Evolutionary conservation across 2,329 filamentous ascomycete species (phyloP), one percentile per base, ranked within the genome.

Genomic region (Botryosphaeria dothidea): DNA sequence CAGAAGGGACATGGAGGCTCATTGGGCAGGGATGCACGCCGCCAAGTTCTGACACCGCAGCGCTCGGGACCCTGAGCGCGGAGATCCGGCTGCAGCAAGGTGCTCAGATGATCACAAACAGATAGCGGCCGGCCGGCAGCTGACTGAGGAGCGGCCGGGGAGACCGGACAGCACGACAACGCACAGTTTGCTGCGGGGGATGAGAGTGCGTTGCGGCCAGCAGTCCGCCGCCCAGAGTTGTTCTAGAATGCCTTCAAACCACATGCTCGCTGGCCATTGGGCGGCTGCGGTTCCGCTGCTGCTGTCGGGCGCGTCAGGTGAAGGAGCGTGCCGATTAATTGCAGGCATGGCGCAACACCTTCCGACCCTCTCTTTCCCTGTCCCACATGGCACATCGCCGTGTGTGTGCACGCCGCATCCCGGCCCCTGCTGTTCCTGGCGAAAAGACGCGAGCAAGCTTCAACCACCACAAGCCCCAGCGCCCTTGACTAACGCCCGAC

Each of bases 61-160:
- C 49, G 19, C 29, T 23, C 27, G n/a, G 29, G 29, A 21, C 27
- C 49, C 49, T 52, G 49, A 27, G 23, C 23, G 46, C 25, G 46
- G 46, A 49, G 46, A 52, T 21, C 48, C 48, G 48, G 48, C 48
- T 29, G 31, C 8, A 23, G 1, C 23, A 29, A 41, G 54, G 36
- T 46, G 56, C 56, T 46, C 56, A 60, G 56, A 60, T 60, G 56
- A 60, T 34, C 56, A 31, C 9, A 34, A 34, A 4, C 56, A 36
- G 19, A 31, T 31, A 23, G 36, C 38, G 36, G 48, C 48, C 48
- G 48, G 48, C 48, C 48, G 48, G 38, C 54, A 58, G 54, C 54
- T 58, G 54, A 43, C 54, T 25, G 48, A 25, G 9, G 25, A 13
- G 23, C 9, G 21, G 25, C 21, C 48, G 15, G 48, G 23, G 23